These are phyloP conservation scores for Vicia faba DNA, from an alignment of 306 rosid genomes.

Conservation along the genomic window DNA sequence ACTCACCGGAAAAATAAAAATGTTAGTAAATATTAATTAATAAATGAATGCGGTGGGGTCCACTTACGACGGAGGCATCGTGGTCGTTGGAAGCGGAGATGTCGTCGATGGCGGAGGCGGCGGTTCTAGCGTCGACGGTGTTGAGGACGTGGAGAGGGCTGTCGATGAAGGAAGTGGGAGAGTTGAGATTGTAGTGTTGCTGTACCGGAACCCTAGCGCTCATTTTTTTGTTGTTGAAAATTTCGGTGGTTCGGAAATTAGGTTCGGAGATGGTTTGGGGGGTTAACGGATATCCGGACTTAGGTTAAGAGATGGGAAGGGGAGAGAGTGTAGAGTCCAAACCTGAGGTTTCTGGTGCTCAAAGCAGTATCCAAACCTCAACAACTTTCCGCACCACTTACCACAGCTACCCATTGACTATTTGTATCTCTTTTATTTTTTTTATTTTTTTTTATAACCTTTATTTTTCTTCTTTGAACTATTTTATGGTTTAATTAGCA, in stretches of 20 bases:
- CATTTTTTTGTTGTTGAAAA: conserved; percentile 39
- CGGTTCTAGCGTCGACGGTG: conserved; percentile 60
- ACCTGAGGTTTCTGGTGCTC: conserved; percentile 49
- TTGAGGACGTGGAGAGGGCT: conserved; percentile 86
- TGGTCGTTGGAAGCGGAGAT: conserved; percentile 44
- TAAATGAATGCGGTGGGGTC: background rate
- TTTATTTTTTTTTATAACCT: too few relatives aligned
- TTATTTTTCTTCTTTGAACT: background rate
- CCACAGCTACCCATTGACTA: conserved; percentile 32
- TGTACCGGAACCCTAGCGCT: conserved; percentile 85
- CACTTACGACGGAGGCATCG: conserved; percentile 60
- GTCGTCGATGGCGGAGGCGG: conserved; percentile 58
- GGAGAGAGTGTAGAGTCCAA: conserved; percentile 44
- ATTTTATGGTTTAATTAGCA: too few relatives aligned
- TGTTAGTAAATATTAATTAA: background rate
- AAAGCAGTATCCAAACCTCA: conserved; percentile 60
- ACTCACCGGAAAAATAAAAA: background rate
- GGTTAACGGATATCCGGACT: conserved; percentile 55
- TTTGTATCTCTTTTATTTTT: too few relatives aligned
- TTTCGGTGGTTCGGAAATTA: conserved; percentile 8
- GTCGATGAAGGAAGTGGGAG: conserved; percentile 78
- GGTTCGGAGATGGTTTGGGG: background rate
- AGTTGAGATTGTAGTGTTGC: conserved; percentile 84
- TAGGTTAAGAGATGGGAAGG: background rate
- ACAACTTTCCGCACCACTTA: conserved; percentile 46